A percentile compares a stretch with the other conserved stretches of the same genome.
phyloP scores from a whole-genome alignment of 441 rosid species.

The Breynia disticha region DNA sequence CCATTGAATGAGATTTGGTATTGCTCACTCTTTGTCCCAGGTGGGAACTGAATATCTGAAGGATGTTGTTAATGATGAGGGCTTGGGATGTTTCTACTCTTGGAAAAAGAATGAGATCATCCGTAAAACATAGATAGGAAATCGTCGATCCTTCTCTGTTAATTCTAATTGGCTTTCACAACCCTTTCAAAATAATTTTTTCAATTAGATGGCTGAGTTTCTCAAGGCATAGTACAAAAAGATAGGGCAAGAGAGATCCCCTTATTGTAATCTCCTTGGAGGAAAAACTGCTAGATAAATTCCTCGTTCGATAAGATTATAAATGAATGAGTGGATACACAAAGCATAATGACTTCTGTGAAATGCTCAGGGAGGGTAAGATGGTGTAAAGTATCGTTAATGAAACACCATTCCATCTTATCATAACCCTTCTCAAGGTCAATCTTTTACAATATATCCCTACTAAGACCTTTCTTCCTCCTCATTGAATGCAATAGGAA shows the following conservation, averaged over 20 bases:
- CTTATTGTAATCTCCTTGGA: not conserved
- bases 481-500: conserved; percentile 7
- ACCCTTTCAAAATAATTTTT: not conserved
- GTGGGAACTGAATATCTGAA: too few relatives aligned
- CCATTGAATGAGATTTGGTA: too few relatives aligned
- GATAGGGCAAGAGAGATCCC: not conserved
- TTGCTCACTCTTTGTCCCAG: too few relatives aligned
- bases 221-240: not conserved
- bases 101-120: not conserved
- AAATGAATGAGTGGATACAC: not conserved
- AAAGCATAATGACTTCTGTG: not conserved
- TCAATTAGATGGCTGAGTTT: not conserved
- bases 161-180: not conserved
- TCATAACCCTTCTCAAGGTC: conserved; percentile 1
- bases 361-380: not conserved
- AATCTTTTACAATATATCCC: not conserved
- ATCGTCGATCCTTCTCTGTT: not conserved
- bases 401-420: not conserved
- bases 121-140: not conserved
- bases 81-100: too few relatives aligned
- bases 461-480: not conserved
- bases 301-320: not conserved
- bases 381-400: not conserved
- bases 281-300: not conserved
- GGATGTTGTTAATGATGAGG: too few relatives aligned